These are phyloP conservation scores for Nannochloropsis gaditana DNA, from an alignment of 108 stramenopile species.

Conservation along the genomic window DNA sequence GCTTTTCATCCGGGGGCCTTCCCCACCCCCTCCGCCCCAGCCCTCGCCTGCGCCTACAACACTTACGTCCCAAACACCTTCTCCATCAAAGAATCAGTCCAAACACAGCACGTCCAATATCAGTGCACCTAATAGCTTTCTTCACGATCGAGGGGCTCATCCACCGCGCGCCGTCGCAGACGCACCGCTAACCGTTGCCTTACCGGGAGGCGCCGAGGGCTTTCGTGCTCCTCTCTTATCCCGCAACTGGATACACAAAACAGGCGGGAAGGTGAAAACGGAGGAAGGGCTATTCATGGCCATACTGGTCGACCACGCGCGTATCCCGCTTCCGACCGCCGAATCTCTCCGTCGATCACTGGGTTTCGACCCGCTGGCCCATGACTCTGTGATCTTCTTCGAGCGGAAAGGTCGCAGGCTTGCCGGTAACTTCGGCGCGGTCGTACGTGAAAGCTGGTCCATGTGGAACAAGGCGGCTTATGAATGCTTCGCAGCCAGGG, in stretches of 20 bases:
- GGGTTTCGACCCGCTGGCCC: neutral
- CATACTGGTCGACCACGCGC: neutral
- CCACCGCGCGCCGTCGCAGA: neutral
- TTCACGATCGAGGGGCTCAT: neutral
- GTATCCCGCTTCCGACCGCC: neutral
- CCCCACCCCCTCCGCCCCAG: neutral
- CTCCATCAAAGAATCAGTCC: neutral
- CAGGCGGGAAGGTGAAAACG: neutral
- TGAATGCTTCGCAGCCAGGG: neutral
- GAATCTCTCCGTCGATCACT: neutral
- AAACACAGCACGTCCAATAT: neutral
- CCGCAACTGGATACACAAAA: slow-evolving; percentile 4
- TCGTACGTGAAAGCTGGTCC: neutral
- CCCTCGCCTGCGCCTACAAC: neutral
- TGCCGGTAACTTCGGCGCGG: neutral
- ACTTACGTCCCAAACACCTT: neutral
- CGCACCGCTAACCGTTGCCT: neutral
- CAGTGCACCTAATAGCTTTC: neutral
- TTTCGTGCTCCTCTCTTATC: neutral
- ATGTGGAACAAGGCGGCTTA: neutral
- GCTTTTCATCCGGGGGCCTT: neutral
- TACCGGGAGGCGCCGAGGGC: slow-evolving; percentile 8
- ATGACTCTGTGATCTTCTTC: neutral
- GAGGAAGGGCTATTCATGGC: neutral
- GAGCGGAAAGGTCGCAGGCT: neutral